Conservation (phyloP, 2,329 filamentous ascomycete species). For the Blumeria hordei region DNA sequence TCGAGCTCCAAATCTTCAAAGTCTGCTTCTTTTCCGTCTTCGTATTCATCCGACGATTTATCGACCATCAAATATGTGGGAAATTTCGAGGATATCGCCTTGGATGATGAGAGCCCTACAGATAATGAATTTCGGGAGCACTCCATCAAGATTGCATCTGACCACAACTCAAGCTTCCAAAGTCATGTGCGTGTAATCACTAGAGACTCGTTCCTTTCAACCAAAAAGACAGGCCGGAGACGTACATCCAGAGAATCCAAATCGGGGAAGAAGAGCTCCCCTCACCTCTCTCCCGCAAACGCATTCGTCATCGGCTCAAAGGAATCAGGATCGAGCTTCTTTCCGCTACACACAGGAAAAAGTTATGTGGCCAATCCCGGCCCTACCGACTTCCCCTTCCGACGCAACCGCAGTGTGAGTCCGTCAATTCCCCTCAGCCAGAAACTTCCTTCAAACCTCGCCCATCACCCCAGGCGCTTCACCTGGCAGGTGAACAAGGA, state of each 20-base stretch:
- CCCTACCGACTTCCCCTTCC: background rate
- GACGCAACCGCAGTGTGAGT: conserved; percentile 13
- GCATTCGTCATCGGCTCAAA: background rate
- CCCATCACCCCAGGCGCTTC: conserved; percentile 11
- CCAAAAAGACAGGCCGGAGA: background rate
- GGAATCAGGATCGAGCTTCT: too few relatives aligned
- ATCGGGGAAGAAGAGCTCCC: background rate
- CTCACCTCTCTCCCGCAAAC: background rate
- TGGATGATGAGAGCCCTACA: conserved; percentile 38
- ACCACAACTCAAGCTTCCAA: too few relatives aligned
- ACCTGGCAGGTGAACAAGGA: conserved; percentile 47
- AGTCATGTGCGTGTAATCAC: background rate
- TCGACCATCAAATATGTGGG: conserved; percentile 45
- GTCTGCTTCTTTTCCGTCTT: conserved; percentile 68
- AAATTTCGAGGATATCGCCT: conserved; percentile 82
- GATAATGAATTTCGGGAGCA: conserved; percentile 6
- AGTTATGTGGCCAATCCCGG: too few relatives aligned
- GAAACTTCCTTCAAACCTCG: conserved; percentile 2
- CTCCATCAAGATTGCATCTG: conserved; percentile 6
- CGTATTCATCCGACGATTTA: conserved; percentile 47
- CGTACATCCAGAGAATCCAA: background rate
- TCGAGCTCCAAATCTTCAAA: conserved; percentile 74
- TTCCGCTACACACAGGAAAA: too few relatives aligned
- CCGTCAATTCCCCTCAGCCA: conserved; percentile 3
- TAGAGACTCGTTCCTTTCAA: background rate